Evolutionary conservation across 225 moss, liverwort and hornwort species (phyloP), one percentile per base, ranked within the genome.

Genomic region (Ulota crispa): DNA sequence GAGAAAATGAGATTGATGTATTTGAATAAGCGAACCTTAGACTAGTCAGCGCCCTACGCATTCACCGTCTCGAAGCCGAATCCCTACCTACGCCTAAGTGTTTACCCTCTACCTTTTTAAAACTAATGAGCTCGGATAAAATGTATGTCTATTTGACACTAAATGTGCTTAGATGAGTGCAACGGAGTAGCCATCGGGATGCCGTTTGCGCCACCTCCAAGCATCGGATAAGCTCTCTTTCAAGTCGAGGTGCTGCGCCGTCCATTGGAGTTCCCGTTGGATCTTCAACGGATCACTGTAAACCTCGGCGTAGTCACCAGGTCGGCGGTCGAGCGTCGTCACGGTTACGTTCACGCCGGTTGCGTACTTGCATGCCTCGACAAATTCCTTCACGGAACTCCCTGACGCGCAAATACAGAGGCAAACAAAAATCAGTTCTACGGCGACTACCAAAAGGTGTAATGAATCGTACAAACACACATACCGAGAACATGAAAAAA

Each of bases 241-340:
- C 74, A 97, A 91, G 80, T 97, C 81, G 2, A 89, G 83, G 76
- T 97, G 88, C 76, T 92, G 87, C 27, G 97, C 97, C 50, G 70
- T 70, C 97, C 97, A 97, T 10, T 89, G 88, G 26, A 97, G 85
- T 42, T 95, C 92, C 18, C 70, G 64, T 47, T 85, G 85, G 15
- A 97, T 97, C 82, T 95, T 97, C 62, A 88, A 80, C 28, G 97
- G 93, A 70, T 97, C 80, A 64, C 97, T 95, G 85, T 88, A 97
- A 28, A 97, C 97, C 71, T 95, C 89, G 23, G 95, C 97, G 72
- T 97, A 97, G 77, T 97, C 97, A 30, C 97, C 97, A 27, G 91
- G 93, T 77, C 97, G 91, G 54, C 94, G 89, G 41, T 89, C 90
- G 15, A 89, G 77, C 1, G 77, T 79, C 1, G 84, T 89, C 23